Evolutionary conservation across 75 land plant species (phyloP).

Genomic region (Azolla pinnata): DNA sequence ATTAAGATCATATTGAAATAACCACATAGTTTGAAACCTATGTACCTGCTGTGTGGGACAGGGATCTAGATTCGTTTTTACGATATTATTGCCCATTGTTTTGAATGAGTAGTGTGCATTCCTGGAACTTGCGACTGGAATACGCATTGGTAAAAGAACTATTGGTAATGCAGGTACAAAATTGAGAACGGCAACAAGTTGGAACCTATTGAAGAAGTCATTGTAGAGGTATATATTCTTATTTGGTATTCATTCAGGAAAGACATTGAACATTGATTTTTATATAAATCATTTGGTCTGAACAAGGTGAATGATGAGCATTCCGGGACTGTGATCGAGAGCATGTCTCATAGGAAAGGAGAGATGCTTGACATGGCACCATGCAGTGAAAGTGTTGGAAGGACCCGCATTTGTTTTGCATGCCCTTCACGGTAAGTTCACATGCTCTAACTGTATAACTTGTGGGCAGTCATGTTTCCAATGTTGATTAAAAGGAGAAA

Average conservation of each 20-base stretch:
- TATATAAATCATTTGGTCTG: not conserved
- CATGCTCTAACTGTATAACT: not conserved
- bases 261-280: too few species aligned
- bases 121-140: too few species aligned
- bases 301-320: slow-evolving; percentile 96
- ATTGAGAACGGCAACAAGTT: slow-evolving; percentile 63
- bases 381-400: slow-evolving; percentile 62
- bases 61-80: too few species aligned
- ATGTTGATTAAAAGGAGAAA: too few species aligned
- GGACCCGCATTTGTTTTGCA: slow-evolving; percentile 70
- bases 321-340: slow-evolving; percentile 86
- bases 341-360: slow-evolving; percentile 83
- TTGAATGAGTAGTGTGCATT: too few species aligned
- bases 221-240: slow-evolving; percentile 58
- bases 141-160: too few species aligned
- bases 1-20: too few species aligned
- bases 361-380: slow-evolving; percentile 94
- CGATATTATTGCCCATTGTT: too few species aligned
- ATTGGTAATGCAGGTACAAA: slow-evolving; percentile 91
- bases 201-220: slow-evolving; percentile 97
- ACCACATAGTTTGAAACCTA: too few species aligned
- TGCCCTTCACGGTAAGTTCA: slow-evolving; percentile 91
- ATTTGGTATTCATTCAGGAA: not conserved
- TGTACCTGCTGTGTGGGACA: too few species aligned
- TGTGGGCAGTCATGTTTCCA: too few species aligned